Base-by-base conservation (phyloP, 306 rosid species). In the Cucurbita ficifolia region DNA sequence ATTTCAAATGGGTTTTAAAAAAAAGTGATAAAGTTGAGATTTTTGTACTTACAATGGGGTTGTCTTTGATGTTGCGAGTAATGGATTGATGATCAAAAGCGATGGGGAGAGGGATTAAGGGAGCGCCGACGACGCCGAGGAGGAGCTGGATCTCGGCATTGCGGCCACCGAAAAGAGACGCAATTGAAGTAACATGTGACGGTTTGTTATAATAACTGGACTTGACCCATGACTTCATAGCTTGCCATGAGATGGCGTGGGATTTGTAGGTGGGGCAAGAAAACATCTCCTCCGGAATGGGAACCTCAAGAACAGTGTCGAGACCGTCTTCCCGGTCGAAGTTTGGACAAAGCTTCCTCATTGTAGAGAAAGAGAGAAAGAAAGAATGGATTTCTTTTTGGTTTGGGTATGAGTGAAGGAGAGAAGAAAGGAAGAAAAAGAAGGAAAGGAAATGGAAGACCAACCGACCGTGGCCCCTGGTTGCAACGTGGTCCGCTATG, bases 241-340 rank as follows among this genome's bases (percentile, higher is more conserved):
- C 83, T 16, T 88, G 84, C 98, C 98, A 92, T 11, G 96, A 93
- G 11, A 77, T 78, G 1, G 70, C 74, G 52, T 78, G 51, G 70
- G 78, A 74, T 72, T 79, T 83, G 81, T 82, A 88, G 76, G 79
- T 82, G 17, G 45, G 45, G 54, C 11, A 54, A 18, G 69, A 81
- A 9, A 83, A 78, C 78, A 86, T 93, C 77, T 93, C 96, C 24
- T 93, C 98, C 0, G 97, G 98, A n/a, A 93, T 80, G 29, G 97
- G 98, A 8, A 93, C 98, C 75, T 93, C 98, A n/a, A 93, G 94
- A 65, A 93, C 98, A 0, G 98, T 93, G 50, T 93, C 97, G 59
- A 93, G 96, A 4, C 92, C 92, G 74, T 93, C 92, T 65, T 93
- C 98, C 0, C 90, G 83, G 73, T 93, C 98, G 81, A 84, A 86